phyloP scores from a whole-genome alignment of 139 green algal species.

The Volvox africanus region DNA sequence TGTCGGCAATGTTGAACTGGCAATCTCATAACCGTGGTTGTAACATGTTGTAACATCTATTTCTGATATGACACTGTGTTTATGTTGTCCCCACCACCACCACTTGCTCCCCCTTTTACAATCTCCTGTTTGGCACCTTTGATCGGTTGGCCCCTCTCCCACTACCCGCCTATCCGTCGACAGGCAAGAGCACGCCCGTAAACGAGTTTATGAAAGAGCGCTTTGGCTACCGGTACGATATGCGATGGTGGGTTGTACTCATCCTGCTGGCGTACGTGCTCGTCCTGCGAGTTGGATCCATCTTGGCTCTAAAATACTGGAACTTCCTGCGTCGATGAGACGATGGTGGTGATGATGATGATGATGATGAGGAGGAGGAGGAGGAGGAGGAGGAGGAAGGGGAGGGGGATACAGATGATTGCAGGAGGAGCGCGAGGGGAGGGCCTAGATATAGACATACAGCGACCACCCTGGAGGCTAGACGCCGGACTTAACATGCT shows the following conservation, averaged over 20 bases:
- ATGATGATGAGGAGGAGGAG: neutral
- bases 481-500: no score
- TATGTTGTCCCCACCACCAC: no score
- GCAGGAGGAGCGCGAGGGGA: neutral
- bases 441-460: no score
- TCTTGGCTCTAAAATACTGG: slow-evolving; percentile 76
- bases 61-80: no score
- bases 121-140: no score
- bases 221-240: slow-evolving; percentile 79
- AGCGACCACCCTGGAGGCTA: no score
- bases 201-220: slow-evolving; percentile 56
- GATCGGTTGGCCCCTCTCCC: neutral
- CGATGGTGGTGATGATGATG: no score
- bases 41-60: no score
- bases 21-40: no score
- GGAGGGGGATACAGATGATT: neutral
- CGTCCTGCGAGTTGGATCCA: slow-evolving; percentile 62
- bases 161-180: neutral
- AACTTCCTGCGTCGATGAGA: slow-evolving; percentile 56
- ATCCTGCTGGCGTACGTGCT: slow-evolving; percentile 76
- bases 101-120: no score
- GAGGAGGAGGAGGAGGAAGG: neutral
- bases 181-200: slow-evolving; percentile 43
- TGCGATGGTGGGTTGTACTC: slow-evolving; percentile 62
- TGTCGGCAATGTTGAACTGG: no score